A percentile compares a stretch with the other conserved stretches of the same genome.
phyloP scores from a whole-genome alignment of 768 basidiomycete species.

The Hirschioporus abietinus region DNA sequence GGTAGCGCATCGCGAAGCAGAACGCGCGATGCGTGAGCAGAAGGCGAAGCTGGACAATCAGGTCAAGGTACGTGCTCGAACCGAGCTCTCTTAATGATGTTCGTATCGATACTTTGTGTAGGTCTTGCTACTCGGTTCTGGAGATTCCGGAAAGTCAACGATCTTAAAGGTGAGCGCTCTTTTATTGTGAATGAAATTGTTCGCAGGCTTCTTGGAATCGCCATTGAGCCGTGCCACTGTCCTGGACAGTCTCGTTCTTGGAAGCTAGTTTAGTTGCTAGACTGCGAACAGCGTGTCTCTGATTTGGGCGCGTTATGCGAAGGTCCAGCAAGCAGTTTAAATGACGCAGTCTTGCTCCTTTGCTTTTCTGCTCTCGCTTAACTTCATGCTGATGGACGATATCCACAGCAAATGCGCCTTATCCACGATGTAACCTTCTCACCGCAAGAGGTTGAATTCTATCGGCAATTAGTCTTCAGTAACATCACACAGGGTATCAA shows the following conservation, averaged over 20 bases:
- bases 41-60: constrained; percentile 65
- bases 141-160: constrained; percentile 92
- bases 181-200: background rate
- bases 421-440: constrained; percentile 89
- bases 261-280: no score
- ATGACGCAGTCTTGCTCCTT: background rate
- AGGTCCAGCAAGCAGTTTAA: background rate
- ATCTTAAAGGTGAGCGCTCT: constrained; percentile 62
- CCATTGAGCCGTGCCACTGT: background rate
- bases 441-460: constrained; percentile 76
- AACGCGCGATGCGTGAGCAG: constrained; percentile 76
- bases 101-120: constrained; percentile 23
- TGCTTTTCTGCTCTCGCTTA: background rate
- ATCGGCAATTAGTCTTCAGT: constrained; percentile 88
- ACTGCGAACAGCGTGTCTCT: no score
- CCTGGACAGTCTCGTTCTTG: background rate
- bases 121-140: constrained; percentile 88
- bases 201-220: background rate
- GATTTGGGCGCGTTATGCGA: no score
- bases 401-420: constrained; percentile 85
- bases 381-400: background rate
- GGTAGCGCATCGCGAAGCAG: constrained; percentile 59
- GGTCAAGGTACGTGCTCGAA: constrained; percentile 57
- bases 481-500: constrained; percentile 86
- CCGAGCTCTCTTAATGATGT: background rate